phyloP scores from a whole-genome alignment of 2,329 filamentous ascomycete species.

The Albophoma yamanashiensis region DNA sequence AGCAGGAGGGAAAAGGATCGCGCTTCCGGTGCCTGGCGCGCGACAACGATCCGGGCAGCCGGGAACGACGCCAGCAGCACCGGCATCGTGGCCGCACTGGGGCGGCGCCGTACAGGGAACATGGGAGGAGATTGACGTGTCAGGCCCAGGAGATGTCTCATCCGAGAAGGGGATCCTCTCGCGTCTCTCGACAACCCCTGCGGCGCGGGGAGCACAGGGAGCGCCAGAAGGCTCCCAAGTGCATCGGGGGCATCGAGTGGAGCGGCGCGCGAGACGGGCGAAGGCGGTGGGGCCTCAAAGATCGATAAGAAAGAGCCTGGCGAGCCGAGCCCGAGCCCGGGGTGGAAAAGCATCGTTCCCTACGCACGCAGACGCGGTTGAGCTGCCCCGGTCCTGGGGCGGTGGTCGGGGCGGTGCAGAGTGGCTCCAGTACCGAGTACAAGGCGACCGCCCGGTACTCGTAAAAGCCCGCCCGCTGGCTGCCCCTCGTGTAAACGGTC shows the following conservation, averaged over 20 bases:
- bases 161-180: constrained; percentile 9
- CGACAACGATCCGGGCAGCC: not conserved
- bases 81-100: not conserved
- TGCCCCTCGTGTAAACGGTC: not conserved
- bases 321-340: too few species aligned
- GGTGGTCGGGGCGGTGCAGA: not conserved
- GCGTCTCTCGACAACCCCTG: constrained; percentile 5
- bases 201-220: not conserved
- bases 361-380: not conserved
- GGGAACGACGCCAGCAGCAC: not conserved
- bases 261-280: not conserved
- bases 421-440: not conserved
- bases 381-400: not conserved
- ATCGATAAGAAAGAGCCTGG: not conserved
- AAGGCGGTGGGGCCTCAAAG: not conserved
- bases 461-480: not conserved
- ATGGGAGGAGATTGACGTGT: constrained; percentile 13
- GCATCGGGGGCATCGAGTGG: not conserved
- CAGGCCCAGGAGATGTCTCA: constrained; percentile 14
- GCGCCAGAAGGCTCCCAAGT: not conserved
- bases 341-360: not conserved
- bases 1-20: not conserved
- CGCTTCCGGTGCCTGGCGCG: not conserved
- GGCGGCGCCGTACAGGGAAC: constrained; percentile 1
- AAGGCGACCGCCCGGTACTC: too few species aligned